Percentiles rank a stretch among this genome's conserved stretches.
Conservation (phyloP, 2,329 filamentous ascomycete genomes). For the Pseudogymnoascus sp. region DNA sequence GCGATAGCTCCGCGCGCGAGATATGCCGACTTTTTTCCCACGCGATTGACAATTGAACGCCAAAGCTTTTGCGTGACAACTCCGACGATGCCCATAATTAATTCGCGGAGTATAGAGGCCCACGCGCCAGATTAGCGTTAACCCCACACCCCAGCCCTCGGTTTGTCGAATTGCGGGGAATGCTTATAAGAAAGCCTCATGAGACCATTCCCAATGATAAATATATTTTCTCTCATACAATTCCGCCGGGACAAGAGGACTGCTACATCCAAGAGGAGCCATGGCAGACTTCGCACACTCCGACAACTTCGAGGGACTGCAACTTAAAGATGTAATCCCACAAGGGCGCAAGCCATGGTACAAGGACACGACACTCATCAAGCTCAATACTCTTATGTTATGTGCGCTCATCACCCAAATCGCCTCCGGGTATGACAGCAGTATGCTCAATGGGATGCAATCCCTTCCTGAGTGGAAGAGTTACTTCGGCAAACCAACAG, state of each 20-base stretch:
- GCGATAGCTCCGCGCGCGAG: background rate
- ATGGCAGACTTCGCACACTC: background rate
- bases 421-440: conserved; percentile 28
- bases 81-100: background rate
- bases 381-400: conserved; percentile 29
- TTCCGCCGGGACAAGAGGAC: background rate
- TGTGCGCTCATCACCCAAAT: conserved; percentile 28
- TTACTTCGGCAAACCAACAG: conserved; percentile 32
- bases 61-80: background rate
- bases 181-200: background rate
- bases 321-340: conserved; percentile 6
- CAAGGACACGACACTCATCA: conserved; percentile 19
- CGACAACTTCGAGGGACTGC: conserved; percentile 4
- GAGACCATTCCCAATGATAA: background rate
- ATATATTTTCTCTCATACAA: background rate
- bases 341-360: conserved; percentile 17
- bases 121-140: background rate
- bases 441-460: conserved; percentile 16
- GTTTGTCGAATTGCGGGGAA: background rate
- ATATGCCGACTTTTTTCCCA: background rate
- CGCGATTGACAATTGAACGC: background rate
- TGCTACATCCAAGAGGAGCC: background rate
- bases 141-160: background rate
- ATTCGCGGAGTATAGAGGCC: background rate
- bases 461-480: conserved; percentile 10